These are phyloP conservation scores for Calonectria honghensis DNA, from an alignment of 2,329 filamentous ascomycete genomes.

Conservation along the genomic window DNA sequence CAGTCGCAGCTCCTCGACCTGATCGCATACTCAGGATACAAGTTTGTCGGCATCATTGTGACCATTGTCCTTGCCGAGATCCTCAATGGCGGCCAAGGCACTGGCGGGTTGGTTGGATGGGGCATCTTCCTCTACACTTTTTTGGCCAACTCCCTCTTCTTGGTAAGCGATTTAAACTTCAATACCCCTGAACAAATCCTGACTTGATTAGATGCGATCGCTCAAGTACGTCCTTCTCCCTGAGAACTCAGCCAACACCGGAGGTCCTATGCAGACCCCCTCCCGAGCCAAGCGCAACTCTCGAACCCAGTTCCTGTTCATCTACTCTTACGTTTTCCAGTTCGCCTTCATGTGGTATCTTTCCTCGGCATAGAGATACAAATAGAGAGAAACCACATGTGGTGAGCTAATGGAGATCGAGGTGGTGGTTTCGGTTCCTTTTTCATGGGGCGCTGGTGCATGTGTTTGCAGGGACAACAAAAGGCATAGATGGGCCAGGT, in stretches of 20 bases:
- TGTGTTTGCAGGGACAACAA: conserved; percentile 29
- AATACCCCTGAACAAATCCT: conserved; percentile 3
- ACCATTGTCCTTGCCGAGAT: conserved; percentile 88
- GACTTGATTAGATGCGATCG: conserved; percentile 83
- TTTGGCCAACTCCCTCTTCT: conserved; percentile 93
- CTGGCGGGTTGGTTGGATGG: conserved; percentile 93
- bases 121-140: conserved; percentile 93
- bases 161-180: conserved; percentile 74
- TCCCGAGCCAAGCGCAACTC: conserved; percentile 90
- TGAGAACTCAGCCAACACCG: conserved; percentile 81
- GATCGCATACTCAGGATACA: conserved; percentile 97
- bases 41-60: conserved; percentile 97
- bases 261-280: conserved; percentile 80
- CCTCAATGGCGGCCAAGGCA: conserved; percentile 85
- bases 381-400: neutral
- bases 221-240: conserved; percentile 96
- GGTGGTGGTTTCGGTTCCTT: conserved; percentile 19
- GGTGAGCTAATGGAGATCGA: neutral
- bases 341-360: conserved; percentile 93
- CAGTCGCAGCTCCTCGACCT: conserved; percentile 95
- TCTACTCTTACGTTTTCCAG: conserved; percentile 96
- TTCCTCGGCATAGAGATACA: conserved; percentile 63
- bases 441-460: conserved; percentile 39
- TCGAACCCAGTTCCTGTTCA: conserved; percentile 92
- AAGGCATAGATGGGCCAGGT: conserved; percentile 38